Conservation (phyloP, 805 yeast species). For the Wickerhamomyces silvicola region DNA sequence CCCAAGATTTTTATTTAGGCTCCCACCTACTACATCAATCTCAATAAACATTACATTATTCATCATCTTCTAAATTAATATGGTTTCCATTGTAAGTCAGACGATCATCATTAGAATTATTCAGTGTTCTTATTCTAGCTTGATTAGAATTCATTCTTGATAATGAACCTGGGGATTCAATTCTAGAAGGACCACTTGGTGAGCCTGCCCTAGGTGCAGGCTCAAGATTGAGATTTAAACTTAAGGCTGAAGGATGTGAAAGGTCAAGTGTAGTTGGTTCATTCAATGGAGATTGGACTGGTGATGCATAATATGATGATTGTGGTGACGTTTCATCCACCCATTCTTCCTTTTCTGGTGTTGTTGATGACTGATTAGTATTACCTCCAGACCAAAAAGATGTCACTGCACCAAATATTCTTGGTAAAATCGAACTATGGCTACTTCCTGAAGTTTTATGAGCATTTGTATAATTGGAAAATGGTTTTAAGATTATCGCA, state of each 20-base stretch:
- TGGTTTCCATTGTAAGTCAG: slow-evolving; percentile 54
- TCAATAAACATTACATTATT: slow-evolving; percentile 7
- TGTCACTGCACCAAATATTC: slow-evolving; percentile 26
- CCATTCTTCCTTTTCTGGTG: too few relatives aligned
- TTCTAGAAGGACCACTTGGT: slow-evolving; percentile 12
- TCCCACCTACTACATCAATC: not conserved
- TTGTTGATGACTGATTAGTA: too few relatives aligned
- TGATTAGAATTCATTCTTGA: slow-evolving; percentile 9
- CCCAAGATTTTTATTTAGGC: too few relatives aligned
- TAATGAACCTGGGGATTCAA: slow-evolving; percentile 12
- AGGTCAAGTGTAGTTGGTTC: slow-evolving; percentile 5
- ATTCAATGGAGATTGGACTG: slow-evolving; percentile 16
- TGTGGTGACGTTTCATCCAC: slow-evolving; percentile 12
- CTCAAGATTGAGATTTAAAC: slow-evolving; percentile 12
- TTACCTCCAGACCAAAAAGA: slow-evolving; percentile 28
- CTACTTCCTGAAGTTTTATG: slow-evolving; percentile 12
- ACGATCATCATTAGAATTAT: slow-evolving; percentile 28
- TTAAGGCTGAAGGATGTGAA: slow-evolving; percentile 19
- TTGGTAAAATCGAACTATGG: slow-evolving; percentile 19
- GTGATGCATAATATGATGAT: slow-evolving; percentile 24
- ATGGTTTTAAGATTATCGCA: slow-evolving; percentile 66
- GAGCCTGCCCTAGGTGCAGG: slow-evolving; percentile 13
- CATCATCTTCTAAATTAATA: slow-evolving; percentile 45
- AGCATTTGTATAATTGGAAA: slow-evolving; percentile 26
- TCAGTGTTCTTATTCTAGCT: slow-evolving; percentile 24